These are phyloP conservation scores for Blastocystis sp. DNA, from an alignment of 352 stramenopile species.

Conservation along the genomic window DNA sequence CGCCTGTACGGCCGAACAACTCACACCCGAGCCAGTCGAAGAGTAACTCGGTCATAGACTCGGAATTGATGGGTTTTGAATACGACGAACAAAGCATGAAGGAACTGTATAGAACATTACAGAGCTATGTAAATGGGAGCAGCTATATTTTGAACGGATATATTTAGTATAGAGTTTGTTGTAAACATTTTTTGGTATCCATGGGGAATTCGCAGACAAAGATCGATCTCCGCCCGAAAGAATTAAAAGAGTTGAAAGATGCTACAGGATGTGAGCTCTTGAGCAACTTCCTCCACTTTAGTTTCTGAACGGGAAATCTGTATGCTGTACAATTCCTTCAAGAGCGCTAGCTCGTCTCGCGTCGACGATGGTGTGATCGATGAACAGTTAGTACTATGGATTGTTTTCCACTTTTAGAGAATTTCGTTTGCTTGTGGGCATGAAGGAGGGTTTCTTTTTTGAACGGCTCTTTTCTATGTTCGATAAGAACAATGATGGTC, in stretches of 20 bases:
- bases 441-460: constrained; percentile 60
- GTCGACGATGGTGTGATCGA: constrained; percentile 53
- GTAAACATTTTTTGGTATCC: not conserved
- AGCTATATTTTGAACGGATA: not conserved
- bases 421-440: constrained; percentile 21
- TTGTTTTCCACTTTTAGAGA: not conserved
- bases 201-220: constrained; percentile 50
- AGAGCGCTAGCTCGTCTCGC: constrained; percentile 1
- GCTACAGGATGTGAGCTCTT: not conserved
- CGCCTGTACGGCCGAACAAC: not conserved
- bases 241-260: constrained; percentile 40
- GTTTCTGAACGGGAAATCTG: constrained; percentile 40
- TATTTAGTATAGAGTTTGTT: not conserved
- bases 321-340: constrained; percentile 39
- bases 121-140: not conserved
- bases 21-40: not conserved
- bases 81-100: not conserved
- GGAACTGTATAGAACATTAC: not conserved
- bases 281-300: not conserved
- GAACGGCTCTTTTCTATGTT: constrained; percentile 54
- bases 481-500: constrained; percentile 58
- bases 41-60: not conserved
- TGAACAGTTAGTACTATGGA: not conserved
- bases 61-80: constrained; percentile 30
- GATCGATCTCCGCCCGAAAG: constrained; percentile 11